Percentiles rank a stretch among this genome's conserved stretches.
Conservation (phyloP, 805 yeast species). For the Metschnikowia drakensbergensis region DNA sequence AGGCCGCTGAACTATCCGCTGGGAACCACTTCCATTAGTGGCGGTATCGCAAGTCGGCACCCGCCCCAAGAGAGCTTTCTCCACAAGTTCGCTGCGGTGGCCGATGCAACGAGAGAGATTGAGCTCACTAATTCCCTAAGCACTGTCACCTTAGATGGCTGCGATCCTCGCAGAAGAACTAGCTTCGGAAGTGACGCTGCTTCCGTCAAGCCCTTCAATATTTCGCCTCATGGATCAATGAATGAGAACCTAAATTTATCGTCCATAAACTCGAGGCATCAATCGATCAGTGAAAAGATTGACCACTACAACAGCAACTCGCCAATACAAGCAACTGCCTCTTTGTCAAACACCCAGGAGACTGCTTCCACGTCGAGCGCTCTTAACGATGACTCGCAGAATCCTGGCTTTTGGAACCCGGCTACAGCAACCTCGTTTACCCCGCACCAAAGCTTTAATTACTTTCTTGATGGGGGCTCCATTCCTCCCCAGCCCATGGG, state of each 20-base stretch:
- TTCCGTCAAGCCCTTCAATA: constrained; percentile 19
- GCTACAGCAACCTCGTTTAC: constrained; percentile 59
- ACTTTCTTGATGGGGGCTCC: constrained; percentile 26
- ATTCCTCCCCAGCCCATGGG: constrained; percentile 11
- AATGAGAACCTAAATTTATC: constrained; percentile 41
- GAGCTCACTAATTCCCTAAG: constrained; percentile 47
- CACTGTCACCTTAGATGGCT: constrained; percentile 31
- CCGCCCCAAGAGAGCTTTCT: constrained; percentile 50
- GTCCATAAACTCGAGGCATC: constrained; percentile 40
- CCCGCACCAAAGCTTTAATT: constrained; percentile 34
- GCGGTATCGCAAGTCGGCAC: constrained; percentile 47
- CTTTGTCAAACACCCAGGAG: constrained; percentile 31
- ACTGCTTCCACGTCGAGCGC: neutral
- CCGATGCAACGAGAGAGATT: constrained; percentile 66
- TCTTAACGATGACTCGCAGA: constrained; percentile 9
- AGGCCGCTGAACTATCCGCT: constrained; percentile 32
- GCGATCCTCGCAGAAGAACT: constrained; percentile 42
- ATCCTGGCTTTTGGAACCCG: constrained; percentile 59
- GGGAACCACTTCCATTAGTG: constrained; percentile 61
- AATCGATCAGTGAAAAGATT: constrained; percentile 58
- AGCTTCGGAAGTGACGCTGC: constrained; percentile 40
- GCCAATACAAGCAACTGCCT: constrained; percentile 43
- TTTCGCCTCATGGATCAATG: constrained; percentile 39
- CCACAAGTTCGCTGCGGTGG: constrained; percentile 60
- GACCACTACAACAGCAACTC: constrained; percentile 50